Percentiles rank a stretch among this genome's conserved stretches.
Conservation (phyloP, 1,139 yeast genomes). For the Meyerozyma athensensis region DNA sequence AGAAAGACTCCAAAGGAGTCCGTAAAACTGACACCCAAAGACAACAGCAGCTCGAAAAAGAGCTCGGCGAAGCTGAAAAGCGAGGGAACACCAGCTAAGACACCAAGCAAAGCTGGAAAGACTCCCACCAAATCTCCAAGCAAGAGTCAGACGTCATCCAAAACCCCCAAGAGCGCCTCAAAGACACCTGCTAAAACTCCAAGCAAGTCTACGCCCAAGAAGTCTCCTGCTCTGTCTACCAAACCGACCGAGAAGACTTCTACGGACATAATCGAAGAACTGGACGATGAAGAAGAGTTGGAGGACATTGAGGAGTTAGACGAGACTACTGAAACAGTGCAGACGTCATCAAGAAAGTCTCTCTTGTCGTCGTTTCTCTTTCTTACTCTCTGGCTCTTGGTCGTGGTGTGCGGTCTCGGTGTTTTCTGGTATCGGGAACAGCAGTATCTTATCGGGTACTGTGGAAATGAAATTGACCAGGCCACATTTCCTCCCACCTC, state of each 20-base stretch:
- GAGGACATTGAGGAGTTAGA: slow-evolving; percentile 1
- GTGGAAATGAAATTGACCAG: slow-evolving; percentile 53
- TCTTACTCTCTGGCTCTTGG: slow-evolving; percentile 24
- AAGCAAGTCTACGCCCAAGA: neutral
- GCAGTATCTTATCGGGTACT: slow-evolving; percentile 55
- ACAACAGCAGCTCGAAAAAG: slow-evolving; percentile 1
- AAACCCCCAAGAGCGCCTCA: neutral
- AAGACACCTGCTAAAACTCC: neutral
- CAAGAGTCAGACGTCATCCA: too few relatives aligned
- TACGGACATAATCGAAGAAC: slow-evolving; percentile 5
- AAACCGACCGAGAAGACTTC: neutral
- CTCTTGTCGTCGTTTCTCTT: slow-evolving; percentile 10
- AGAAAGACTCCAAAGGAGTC: slow-evolving; percentile 3
- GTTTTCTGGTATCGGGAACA: slow-evolving; percentile 64
- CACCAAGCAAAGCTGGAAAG: neutral
- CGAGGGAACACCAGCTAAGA: neutral
- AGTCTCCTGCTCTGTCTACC: too few relatives aligned
- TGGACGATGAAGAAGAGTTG: slow-evolving; percentile 4
- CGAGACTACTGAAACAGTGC: slow-evolving; percentile 2
- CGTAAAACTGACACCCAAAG: slow-evolving; percentile 4
- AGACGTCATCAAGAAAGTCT: slow-evolving; percentile 3
- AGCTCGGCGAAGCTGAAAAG: too few relatives aligned
- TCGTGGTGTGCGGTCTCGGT: slow-evolving; percentile 26
- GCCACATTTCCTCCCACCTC: slow-evolving; percentile 26
- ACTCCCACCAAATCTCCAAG: neutral